Evolutionary conservation across 495 filamentous ascomycete genomes (phyloP).

Genomic region (Cryomyces minteri): DNA sequence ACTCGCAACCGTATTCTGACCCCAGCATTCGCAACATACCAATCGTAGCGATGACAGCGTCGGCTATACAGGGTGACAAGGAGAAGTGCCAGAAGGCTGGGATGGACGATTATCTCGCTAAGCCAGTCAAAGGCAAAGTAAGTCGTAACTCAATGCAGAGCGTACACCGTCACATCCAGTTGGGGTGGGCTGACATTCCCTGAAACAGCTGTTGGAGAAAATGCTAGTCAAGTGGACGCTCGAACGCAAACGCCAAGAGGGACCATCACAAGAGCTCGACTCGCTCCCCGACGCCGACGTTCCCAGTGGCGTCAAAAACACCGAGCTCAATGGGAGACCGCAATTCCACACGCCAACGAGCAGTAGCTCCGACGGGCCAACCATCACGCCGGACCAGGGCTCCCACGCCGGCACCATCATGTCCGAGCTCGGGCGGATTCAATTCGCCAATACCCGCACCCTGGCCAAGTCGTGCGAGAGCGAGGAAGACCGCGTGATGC

Average conservation of each 20-base stretch:
- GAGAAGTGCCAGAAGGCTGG: conserved; percentile 62
- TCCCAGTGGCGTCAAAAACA: too few species aligned
- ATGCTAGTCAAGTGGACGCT: conserved; percentile 39
- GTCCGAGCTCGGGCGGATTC: conserved; percentile 7
- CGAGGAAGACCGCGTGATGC: conserved; percentile 14
- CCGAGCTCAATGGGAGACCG: neutral
- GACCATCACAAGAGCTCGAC: neutral
- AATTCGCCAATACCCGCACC: conserved; percentile 6
- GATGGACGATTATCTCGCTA: conserved; percentile 74
- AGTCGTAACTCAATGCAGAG: too few species aligned
- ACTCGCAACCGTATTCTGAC: conserved; percentile 35
- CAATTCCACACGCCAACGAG: neutral
- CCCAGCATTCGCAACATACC: conserved; percentile 34
- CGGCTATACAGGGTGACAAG: conserved; percentile 60
- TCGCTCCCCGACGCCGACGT: too few species aligned
- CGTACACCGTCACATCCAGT: too few species aligned
- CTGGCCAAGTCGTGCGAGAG: conserved; percentile 11
- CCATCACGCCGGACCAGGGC: neutral
- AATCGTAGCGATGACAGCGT: conserved; percentile 70
- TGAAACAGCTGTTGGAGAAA: conserved; percentile 36
- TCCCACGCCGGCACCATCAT: neutral
- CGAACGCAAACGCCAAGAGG: conserved; percentile 13
- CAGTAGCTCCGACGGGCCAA: neutral
- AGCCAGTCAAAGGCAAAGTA: conserved; percentile 44
- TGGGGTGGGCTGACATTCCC: too few species aligned